phyloP scores from a whole-genome alignment of 2,329 filamentous ascomycete species.

The Sarocladium kiliense region DNA sequence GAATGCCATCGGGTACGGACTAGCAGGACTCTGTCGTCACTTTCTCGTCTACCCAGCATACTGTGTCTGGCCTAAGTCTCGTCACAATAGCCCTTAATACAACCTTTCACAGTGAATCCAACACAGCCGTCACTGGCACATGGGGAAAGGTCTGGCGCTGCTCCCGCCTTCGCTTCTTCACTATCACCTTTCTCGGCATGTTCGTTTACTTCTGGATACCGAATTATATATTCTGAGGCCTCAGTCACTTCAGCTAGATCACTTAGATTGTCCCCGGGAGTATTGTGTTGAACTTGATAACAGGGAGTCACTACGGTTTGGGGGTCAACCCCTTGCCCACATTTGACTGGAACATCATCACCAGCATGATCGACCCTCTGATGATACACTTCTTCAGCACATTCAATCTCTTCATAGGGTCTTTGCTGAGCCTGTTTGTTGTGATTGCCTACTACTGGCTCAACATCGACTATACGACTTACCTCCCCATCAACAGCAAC shows the following conservation, averaged over 20 bases:
- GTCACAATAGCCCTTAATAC: slow-evolving; percentile 50
- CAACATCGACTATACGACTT: slow-evolving; percentile 52
- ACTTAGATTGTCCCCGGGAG: slow-evolving; percentile 49
- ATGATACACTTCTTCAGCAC: slow-evolving; percentile 54
- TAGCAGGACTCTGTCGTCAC: slow-evolving; percentile 48
- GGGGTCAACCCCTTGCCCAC: slow-evolving; percentile 42
- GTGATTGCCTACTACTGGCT: slow-evolving; percentile 53
- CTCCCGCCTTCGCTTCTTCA: slow-evolving; percentile 47
- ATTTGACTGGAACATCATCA: slow-evolving; percentile 43
- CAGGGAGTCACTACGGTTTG: slow-evolving; percentile 38
- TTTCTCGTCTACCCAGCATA: slow-evolving; percentile 52
- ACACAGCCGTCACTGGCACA: slow-evolving; percentile 34
- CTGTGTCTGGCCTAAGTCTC: slow-evolving; percentile 53
- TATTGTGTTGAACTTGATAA: slow-evolving; percentile 34
- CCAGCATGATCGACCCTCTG: slow-evolving; percentile 37
- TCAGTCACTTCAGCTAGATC: slow-evolving; percentile 52
- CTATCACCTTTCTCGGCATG: slow-evolving; percentile 44
- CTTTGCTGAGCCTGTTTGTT: slow-evolving; percentile 49
- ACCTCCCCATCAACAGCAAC: slow-evolving; percentile 48
- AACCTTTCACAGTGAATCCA: slow-evolving; percentile 44
- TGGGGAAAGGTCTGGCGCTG: slow-evolving; percentile 39
- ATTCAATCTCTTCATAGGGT: slow-evolving; percentile 56
- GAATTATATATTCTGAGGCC: slow-evolving; percentile 45
- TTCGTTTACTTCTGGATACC: slow-evolving; percentile 57
- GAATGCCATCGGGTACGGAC: slow-evolving; percentile 55